phyloP scores from a whole-genome alignment of 352 stramenopile species.

The Phytopythium montanum region DNA sequence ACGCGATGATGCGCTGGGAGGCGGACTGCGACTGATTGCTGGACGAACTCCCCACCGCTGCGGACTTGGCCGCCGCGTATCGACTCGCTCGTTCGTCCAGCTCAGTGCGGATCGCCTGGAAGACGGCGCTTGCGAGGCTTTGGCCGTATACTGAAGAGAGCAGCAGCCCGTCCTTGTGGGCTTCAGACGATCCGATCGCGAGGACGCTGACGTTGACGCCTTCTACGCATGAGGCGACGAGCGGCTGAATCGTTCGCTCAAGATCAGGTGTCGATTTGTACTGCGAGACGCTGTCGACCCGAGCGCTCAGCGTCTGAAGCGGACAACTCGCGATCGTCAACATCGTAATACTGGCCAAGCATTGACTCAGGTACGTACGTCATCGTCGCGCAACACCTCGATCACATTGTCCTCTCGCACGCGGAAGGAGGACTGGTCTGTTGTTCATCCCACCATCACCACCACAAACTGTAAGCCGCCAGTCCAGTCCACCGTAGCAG shows the following conservation, averaged over 20 bases:
- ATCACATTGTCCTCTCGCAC: slow-evolving; percentile 43
- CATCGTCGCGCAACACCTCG: slow-evolving; percentile 24
- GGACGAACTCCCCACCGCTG: neutral
- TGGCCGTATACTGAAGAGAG: slow-evolving; percentile 27
- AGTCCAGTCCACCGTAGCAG: neutral
- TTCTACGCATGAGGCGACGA: slow-evolving; percentile 41
- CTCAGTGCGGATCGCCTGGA: slow-evolving; percentile 26
- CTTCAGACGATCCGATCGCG: slow-evolving; percentile 32
- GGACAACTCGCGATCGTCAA: neutral
- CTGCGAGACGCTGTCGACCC: slow-evolving; percentile 29
- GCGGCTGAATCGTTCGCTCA: slow-evolving; percentile 35
- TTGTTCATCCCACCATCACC: neutral
- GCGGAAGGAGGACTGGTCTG: slow-evolving; percentile 33
- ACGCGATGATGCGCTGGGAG: neutral
- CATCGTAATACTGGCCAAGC: neutral
- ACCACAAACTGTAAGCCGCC: too few relatives aligned
- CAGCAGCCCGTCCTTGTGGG: slow-evolving; percentile 32
- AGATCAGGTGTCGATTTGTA: slow-evolving; percentile 24
- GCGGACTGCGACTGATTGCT: neutral
- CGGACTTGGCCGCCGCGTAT: neutral
- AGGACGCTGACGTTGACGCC: slow-evolving; percentile 51
- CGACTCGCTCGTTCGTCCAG: neutral
- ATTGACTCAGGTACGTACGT: slow-evolving; percentile 27
- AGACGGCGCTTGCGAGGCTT: slow-evolving; percentile 24
- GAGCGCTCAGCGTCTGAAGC: neutral